Base-by-base conservation (phyloP, 1,284 basidiomycete genomes). In the Rhizoctonia solani region DNA sequence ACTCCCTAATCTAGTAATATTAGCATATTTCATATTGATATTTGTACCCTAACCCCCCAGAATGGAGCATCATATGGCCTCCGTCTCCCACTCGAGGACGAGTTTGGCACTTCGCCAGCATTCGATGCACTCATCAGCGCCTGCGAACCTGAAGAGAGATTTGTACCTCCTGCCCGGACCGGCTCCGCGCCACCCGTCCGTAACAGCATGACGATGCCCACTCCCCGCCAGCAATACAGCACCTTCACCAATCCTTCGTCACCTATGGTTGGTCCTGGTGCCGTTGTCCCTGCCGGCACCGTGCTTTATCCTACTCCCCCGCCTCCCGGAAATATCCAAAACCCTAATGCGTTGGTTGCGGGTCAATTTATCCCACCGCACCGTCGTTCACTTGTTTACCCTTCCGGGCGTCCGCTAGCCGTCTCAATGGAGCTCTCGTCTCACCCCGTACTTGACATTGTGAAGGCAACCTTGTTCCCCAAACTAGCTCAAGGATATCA, bases 61-160 rank as follows among this genome's bases (percentile, higher is more conserved):
- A 87, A 85, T 71, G 88, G 87, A 30, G 87, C 89, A 68, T 87
- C 87, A 0, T 88, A 92, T 74, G 87, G 89, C 4, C 80, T 92
- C 27, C 88, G 90, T 74, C 91, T 91, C 73, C 90, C 89, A 3
- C 85, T 91, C 71, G 88, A 91, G 73, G 82, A 89, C 56, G 85
- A 87, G 71, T 85, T 87, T 71, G 85, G 85, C 74, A 82, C 86
- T 19, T 89, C 89, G 25, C 88, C 89, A 3, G 85, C 88, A n/a
- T 82, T 91, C 67, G 89, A 92, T 72, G 87, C 89, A 54, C 82
- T 92, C 73, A 84, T 90, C 71, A 85, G 85, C 13, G 82, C 88
- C n/a, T 91, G 88, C 76, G 80, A 71, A 14, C 67, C 42, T 37
- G 68, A 69, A 16, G 87, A 89, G 71, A 41, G 61, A 41, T 46